These are phyloP conservation scores for Laburnicola sp. DNA, from an alignment of 2,329 filamentous ascomycete genomes.

Conservation along the genomic window DNA sequence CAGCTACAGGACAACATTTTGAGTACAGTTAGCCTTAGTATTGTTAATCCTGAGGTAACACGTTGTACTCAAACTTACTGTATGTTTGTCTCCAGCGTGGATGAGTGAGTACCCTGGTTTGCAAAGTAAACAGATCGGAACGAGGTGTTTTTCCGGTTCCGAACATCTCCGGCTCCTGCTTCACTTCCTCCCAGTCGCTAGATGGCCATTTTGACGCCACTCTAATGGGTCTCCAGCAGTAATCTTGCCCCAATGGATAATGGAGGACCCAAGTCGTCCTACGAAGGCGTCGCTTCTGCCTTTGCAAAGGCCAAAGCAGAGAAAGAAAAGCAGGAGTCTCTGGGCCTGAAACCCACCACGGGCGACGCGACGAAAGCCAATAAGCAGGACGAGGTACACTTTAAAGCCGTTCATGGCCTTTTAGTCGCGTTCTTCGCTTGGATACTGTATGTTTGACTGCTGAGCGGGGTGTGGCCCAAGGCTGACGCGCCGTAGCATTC, in stretches of 20 bases:
- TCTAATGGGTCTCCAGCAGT: conserved; percentile 10
- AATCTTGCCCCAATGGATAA: conserved; percentile 39
- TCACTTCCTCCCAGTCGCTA: background rate
- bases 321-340: conserved; percentile 38
- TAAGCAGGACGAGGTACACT: conserved; percentile 52
- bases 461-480: background rate
- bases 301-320: conserved; percentile 42
- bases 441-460: conserved; percentile 56
- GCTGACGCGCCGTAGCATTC: conserved; percentile 51
- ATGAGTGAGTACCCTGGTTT: no score
- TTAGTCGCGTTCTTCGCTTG: conserved; percentile 68
- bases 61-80: no score
- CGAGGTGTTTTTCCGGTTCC: conserved; percentile 28
- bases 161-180: conserved; percentile 11
- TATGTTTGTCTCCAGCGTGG: no score
- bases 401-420: conserved; percentile 57
- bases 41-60: no score
- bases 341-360: conserved; percentile 31
- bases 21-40: no score
- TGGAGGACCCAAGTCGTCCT: conserved; percentile 42
- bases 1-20: no score
- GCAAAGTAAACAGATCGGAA: background rate
- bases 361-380: conserved; percentile 38
- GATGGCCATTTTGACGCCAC: conserved; percentile 1
- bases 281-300: conserved; percentile 42